Evolutionary conservation across 2,329 filamentous ascomycete species (phyloP), one percentile per base, ranked within the genome.

Genomic region (Alternaria solani): DNA sequence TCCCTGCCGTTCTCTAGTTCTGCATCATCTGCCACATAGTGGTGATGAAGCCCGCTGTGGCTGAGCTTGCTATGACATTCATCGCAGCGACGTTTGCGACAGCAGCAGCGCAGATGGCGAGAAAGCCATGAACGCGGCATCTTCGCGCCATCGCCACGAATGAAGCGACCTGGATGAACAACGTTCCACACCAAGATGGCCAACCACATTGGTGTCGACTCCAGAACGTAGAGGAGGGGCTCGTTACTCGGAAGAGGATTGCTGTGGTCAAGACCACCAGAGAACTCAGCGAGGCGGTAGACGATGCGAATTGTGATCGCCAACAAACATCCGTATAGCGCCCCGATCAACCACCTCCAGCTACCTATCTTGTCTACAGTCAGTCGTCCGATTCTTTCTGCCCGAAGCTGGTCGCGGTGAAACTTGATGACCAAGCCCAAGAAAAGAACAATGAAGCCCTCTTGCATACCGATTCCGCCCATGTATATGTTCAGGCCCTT

Each of bases 201-300:
- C 20, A 87, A 52, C 53, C 84, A 77, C 83, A 89, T 88, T 3
- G 86, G 85, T 2, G 83, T 70, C 1, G 84, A 84, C 69, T 89
- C 86, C 62, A 80, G 82, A 2, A 73, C 71, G 61, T 84, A 86
- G 38, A 83, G 79, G 67, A 85, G 88, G 5, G 70, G 80, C 68
- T 88, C 85, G 64, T 85, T 79, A 44, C 73, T 80, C 1, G 83
- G 80, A 30, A 85, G 76, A 0, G 78, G 75, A 68, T 83, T 84
- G 32, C 74, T 65, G n/a, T 57, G 14, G 47, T 72, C 72, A 36
- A 83, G 65, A 28, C 83, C 84, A 2, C 76, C 75, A 0, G 80
- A 80, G 66, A 84, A 89, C 71, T 89, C 86, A 54, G 47, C 53
- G 28, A 57, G 41, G 34, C 53, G 57, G 20, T 60, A 60, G 41